These are phyloP conservation scores for Penicillium macrosclerotiorum DNA, from an alignment of 495 filamentous ascomycete genomes.

Conservation along the genomic window DNA sequence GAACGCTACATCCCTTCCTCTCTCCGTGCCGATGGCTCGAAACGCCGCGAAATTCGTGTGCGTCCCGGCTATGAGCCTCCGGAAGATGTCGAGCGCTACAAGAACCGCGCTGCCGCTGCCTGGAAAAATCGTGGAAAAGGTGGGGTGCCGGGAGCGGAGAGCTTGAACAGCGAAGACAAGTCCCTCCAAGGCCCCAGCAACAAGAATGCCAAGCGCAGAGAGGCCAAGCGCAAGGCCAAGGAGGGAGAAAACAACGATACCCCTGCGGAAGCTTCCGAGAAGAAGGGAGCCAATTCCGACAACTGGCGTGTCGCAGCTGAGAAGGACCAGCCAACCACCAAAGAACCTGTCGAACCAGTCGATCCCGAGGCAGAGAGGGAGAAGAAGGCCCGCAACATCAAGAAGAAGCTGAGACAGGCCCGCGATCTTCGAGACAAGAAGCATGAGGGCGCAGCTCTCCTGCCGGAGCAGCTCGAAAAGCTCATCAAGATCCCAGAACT, in stretches of 20 bases:
- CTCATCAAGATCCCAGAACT: conserved; percentile 95
- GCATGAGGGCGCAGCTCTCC: conserved; percentile 72
- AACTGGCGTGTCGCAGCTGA: conserved; percentile 30
- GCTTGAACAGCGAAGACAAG: conserved; percentile 48
- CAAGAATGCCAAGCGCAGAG: conserved; percentile 93
- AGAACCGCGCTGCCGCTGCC: conserved; percentile 82
- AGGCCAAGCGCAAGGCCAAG: conserved; percentile 86
- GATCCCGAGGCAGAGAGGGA: conserved; percentile 78
- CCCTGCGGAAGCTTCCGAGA: conserved; percentile 33
- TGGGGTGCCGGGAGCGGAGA: conserved; percentile 79
- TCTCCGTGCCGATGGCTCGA: conserved; percentile 79
- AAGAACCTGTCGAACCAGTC: conserved; percentile 48
- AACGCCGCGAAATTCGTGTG: conserved; percentile 87
- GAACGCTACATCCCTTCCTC: conserved; percentile 88
- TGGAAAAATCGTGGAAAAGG: conserved; percentile 79
- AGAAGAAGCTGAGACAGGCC: conserved; percentile 94
- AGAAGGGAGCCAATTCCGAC: conserved; percentile 32
- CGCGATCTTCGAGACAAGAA: conserved; percentile 89
- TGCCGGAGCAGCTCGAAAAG: conserved; percentile 96
- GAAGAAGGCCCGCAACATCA: conserved; percentile 89
- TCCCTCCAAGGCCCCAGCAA: conserved; percentile 52
- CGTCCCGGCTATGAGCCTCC: conserved; percentile 91
- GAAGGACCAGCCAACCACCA: conserved; percentile 31
- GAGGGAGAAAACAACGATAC: conserved; percentile 49
- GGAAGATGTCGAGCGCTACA: conserved; percentile 95